Base-by-base conservation (phyloP, 208 protist species). In the Crithidia fasciculata region DNA sequence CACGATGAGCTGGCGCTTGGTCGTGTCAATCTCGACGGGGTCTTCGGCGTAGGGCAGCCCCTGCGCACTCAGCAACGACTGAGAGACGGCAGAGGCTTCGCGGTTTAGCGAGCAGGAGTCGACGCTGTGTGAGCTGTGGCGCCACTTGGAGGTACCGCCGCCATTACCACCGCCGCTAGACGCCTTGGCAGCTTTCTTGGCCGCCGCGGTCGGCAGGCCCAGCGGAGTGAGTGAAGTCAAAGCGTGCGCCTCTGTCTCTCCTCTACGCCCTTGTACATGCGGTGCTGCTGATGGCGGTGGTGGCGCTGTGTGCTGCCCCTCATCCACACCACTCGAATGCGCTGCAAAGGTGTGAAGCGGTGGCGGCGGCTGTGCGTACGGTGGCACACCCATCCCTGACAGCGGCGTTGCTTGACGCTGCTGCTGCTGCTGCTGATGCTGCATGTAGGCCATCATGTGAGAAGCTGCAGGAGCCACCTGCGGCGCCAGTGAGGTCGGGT, bases 1-100 rank as follows among this genome's bases (percentile, higher is more conserved):
- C 18, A 92, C 87, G 61, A 92, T 92, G 66, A 92, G 82, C 67
- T 92, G 87, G 5, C 56, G 82, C 71, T 84, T 85, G 28, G 72
- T 82, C 2, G 62, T 82, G 68, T 87, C 83, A 65, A 89, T 83
- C n/a, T 69, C 74, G 15, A 84, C 76, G 4, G 84, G 84, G 45
- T 91, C 84, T 58, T 85, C 74, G 4, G 58, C 70, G 58, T 75
- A 91, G 2, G 84, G 54, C 56, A 78, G 52, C 2, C 83, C 87
- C 43, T 84, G 79, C 28, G 60, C 63, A 67, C 53, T 53, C 8
- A 54, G 37, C 40, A 44, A 45, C 4, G 60, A 19, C 47, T 47
- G 60, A 3, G 60, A 49, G 4, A 40, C 5, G 54, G n/a, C 52
- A 6, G 69, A 45, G 39, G 8, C 59, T 5, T 47, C 50, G 12